phyloP scores from a whole-genome alignment of 352 stramenopile genomes.

The Phytopythium oedochilum region DNA sequence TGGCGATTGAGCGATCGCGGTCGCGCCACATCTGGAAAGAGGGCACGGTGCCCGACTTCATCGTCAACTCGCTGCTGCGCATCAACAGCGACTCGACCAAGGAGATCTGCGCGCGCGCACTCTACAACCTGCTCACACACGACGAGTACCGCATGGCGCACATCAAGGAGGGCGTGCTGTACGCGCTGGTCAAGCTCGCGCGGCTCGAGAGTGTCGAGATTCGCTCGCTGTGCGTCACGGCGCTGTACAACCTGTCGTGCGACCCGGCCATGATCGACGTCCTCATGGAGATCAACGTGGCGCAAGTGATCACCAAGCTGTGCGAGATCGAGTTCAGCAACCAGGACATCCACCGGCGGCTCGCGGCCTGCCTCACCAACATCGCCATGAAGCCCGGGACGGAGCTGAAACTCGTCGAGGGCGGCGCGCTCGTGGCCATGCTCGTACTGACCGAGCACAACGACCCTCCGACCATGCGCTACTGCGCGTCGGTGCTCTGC shows the following conservation, averaged over 20 bases:
- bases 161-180: slow-evolving; percentile 85
- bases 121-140: slow-evolving; percentile 86
- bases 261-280: slow-evolving; percentile 63
- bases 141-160: slow-evolving; percentile 73
- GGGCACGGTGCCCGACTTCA: slow-evolving; percentile 84
- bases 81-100: slow-evolving; percentile 89
- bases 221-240: slow-evolving; percentile 67
- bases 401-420: slow-evolving; percentile 64
- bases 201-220: slow-evolving; percentile 81
- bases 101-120: slow-evolving; percentile 76
- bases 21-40: slow-evolving; percentile 80
- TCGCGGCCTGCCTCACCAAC: slow-evolving; percentile 75
- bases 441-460: slow-evolving; percentile 69
- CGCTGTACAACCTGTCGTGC: slow-evolving; percentile 83
- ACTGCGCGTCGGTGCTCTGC: slow-evolving; percentile 66
- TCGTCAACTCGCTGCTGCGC: slow-evolving; percentile 84
- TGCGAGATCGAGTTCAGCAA: slow-evolving; percentile 84
- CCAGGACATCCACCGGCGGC: slow-evolving; percentile 66
- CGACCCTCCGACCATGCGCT: slow-evolving; percentile 63
- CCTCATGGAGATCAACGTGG: slow-evolving; percentile 83
- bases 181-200: slow-evolving; percentile 85
- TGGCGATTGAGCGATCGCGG: slow-evolving; percentile 64
- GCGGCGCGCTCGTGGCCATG: slow-evolving; percentile 55
- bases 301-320: slow-evolving; percentile 82
- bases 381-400: slow-evolving; percentile 49